Base-by-base conservation (phyloP, 768 basidiomycete genomes). In the Boletus pseudo-olivaceus region DNA sequence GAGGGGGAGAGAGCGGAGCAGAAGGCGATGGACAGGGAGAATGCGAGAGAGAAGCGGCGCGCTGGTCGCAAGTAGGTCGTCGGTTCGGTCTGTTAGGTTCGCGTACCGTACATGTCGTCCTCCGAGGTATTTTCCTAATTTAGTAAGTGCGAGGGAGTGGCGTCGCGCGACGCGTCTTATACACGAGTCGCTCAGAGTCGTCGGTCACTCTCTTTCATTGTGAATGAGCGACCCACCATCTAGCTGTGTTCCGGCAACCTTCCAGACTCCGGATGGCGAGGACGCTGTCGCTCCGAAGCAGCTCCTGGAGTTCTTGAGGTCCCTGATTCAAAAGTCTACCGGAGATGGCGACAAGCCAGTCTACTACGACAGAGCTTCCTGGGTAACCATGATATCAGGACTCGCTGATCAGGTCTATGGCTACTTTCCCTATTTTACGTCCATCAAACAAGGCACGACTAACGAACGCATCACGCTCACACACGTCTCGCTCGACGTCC, bases 1-100 rank as follows among this genome's bases (percentile, higher is more conserved):
- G 90, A 93, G 60, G 81, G 84, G 32, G 97, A 99, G 76, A 78
- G 96, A 49, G 93, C 93, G 20, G 97, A 98, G 73, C 85, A 98
- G 75, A 98, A 97, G 77, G 84, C 83, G 40, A 84, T 88, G 87
- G 88, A 94, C 65, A 81, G 89, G 69, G 87, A 87, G 65, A 93
- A 93, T 72, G 69, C 74, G 39, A 86, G 78, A 66, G 87, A 87
- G 45, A 93, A 90, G 73, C 81, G 80, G 65, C 76, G 90, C 58
- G 78, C 89, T 37, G 91, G 91, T 47, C 81, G 84, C 63, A 90
- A 86, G 71, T 90, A 76, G 57, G 47, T 15, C 9, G 20, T 32
- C 7, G 40, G 20, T 41, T 40, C 12, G 23, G 12, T 17, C 2
- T 23, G 32, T 4, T 27, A 5, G 23, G 10, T 4, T 11, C 9